Percentiles rank a stretch among this genome's conserved stretches.
phyloP scores from a whole-genome alignment of 805 yeast genomes.

The Yarrowia divulgata region DNA sequence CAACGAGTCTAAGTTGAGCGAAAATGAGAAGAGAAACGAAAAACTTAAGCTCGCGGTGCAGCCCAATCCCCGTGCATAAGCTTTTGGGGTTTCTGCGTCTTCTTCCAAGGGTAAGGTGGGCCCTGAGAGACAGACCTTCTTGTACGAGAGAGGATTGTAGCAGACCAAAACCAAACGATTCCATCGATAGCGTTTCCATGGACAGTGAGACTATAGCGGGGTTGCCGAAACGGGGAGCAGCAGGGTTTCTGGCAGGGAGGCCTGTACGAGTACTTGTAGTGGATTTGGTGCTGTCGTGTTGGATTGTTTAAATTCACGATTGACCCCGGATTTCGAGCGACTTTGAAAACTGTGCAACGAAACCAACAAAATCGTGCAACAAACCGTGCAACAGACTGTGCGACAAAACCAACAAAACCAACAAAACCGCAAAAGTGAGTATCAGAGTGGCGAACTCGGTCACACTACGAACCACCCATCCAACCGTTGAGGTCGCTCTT shows the following conservation, averaged over 20 bases:
- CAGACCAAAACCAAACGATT: background rate
- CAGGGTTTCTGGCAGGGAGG: no score
- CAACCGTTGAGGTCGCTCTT: background rate
- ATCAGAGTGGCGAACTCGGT: no score
- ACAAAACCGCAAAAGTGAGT: no score
- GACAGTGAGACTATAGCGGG: conserved; percentile 18
- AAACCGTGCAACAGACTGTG: no score
- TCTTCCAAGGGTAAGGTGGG: conserved; percentile 18
- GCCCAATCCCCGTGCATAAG: conserved; percentile 3
- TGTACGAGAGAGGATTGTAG: background rate
- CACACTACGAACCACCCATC: no score
- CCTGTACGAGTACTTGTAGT: background rate
- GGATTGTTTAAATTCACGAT: conserved; percentile 1
- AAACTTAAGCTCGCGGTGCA: background rate
- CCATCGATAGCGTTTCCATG: conserved; percentile 10
- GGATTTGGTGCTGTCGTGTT: no score
- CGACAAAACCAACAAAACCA: no score
- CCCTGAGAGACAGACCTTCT: background rate
- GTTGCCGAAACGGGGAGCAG: background rate
- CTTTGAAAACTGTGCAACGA: background rate
- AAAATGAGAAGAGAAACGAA: background rate
- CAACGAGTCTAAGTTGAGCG: conserved; percentile 17
- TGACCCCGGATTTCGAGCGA: background rate
- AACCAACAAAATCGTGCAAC: no score
- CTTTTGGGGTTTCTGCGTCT: background rate